Percentiles rank a stretch among this genome's conserved stretches.
Evolutionary conservation across 208 protist species (phyloP).

Genomic region (Jaenimonas drosophilae): DNA sequence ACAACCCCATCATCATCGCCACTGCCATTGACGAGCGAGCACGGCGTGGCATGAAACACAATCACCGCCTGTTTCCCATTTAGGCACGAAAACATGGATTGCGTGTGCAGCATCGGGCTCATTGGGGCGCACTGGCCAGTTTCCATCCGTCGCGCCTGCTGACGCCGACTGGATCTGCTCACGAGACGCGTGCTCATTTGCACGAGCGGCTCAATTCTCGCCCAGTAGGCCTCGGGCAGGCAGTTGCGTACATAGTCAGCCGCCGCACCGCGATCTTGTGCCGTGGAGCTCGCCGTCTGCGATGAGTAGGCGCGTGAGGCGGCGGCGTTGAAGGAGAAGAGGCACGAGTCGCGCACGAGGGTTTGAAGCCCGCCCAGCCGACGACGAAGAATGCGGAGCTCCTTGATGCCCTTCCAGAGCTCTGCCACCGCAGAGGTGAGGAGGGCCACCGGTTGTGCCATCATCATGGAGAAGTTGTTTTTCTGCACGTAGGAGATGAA

Average conservation of each 20-base stretch:
- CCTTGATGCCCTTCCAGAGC: too few species aligned
- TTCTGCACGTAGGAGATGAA: conserved; percentile 9
- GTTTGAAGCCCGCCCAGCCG: too few species aligned
- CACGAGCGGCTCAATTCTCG: background rate
- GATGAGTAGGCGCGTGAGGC: background rate
- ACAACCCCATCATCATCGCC: too few species aligned
- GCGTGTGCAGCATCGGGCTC: too few species aligned
- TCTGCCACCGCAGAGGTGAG: background rate
- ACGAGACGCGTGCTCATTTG: conserved; percentile 1
- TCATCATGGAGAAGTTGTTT: conserved; percentile 5
- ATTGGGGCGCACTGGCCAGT: too few species aligned
- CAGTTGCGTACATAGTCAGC: background rate
- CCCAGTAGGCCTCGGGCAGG: background rate
- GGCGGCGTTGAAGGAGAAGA: background rate
- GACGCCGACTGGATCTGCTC: background rate
- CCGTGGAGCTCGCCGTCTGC: background rate
- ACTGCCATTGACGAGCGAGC: too few species aligned
- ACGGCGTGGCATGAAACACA: too few species aligned
- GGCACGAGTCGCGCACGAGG: background rate
- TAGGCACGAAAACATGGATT: background rate
- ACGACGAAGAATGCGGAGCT: too few species aligned
- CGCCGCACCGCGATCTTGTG: background rate
- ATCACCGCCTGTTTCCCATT: too few species aligned
- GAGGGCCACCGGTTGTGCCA: background rate
- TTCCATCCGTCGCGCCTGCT: too few species aligned